Evolutionary conservation across 2,329 filamentous ascomycete species (phyloP), one percentile per base, ranked within the genome.

Genomic region (Penicillium sp.): DNA sequence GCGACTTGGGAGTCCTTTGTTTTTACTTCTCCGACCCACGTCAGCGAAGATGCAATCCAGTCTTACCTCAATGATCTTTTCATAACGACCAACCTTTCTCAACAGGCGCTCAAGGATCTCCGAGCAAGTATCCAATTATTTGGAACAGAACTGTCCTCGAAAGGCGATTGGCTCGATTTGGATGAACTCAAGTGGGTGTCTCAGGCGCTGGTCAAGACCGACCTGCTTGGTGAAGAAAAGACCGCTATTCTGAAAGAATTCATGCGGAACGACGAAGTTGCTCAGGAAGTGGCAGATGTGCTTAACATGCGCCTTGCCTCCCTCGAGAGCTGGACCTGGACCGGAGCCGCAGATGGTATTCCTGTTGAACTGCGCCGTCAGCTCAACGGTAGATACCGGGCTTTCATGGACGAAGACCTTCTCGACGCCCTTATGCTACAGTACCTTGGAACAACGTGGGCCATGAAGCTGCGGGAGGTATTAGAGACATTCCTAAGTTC

Each of bases 401-500:
- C 85, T 26, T 84, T 78, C 63, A 82, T 84, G 74, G 81, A 85
- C 47, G 81, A 83, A 60, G 84, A 86, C 57, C 71, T 84, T 19
- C 75, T 84, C 8, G 80, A 84, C 60, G 78, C 80, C 1, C 75
- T 85, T 8, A 74, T 85, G 25, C 67, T 84, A 3, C 80, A 84
- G 42, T 82, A 78, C 57, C 73, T 85, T 35, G 82, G 82, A 6
- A 68, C 80, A 4, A 76, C 75, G 47, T 84, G 80, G 78, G 75
- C 78, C 2, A 74, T 81, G 4, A 69, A 74, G 33, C 73, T 84
- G 59, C 80, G 78, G 44, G 42, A 64, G 8, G 71, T 67, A 0
- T 79, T 83, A 44, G 65, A 53, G 2, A 52, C 33, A 0, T 71
- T 76, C 46, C 71, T 74, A 44, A 53, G 63, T 11, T 76, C 71